Evolutionary conservation across 257 asterid species (phyloP), one percentile per base, ranked within the genome.

Genomic region (Handroanthus guayacan): DNA sequence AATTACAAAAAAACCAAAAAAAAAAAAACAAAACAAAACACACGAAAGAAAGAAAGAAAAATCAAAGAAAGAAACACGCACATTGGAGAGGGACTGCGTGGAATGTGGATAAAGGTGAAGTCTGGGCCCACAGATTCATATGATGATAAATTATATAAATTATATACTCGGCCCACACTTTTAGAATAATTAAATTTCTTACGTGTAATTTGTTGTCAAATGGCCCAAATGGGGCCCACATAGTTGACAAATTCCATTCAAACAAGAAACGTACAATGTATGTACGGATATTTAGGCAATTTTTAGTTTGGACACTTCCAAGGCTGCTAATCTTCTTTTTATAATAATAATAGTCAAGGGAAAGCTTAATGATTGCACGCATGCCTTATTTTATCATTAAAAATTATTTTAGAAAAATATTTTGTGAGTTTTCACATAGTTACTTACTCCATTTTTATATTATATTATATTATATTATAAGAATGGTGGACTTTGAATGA

Each of bases 251-350:
- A 36, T 13, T 10, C 1, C 31, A 25, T 25, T 25, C 31, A 25
- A 25, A 25, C 31, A 62, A 13, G 14, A 3, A 14, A 20, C 1
- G 61, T 50, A 34, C 74, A 50, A 6, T 2, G 3, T 17, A 25
- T 52, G 78, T 74, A 62, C 72, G 78, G 45, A 62, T 62, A 9
- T 10, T 48, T 36, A 36, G 9, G 41, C 56, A 45, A 43, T 18
- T 1, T 20, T 38, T 45, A 25, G 41, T 25, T 47, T 9, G 70
- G 54, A 43, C 70, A 47, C 52, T 6, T 39, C 6, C n/a, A 13
- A 41, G 45, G 11, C 3, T n/a, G 68, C 14, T 11, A 5, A 12
- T 34, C n/a, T n/a, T n/a, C n/a, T n/a, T n/a, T 36, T 36, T 4
- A 41, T 3, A 62, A 62, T 31, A 17, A 31, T 9, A 7, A 20